Base-by-base conservation (phyloP, 2,329 filamentous ascomycete species). In the Trichoderma atroviride region DNA sequence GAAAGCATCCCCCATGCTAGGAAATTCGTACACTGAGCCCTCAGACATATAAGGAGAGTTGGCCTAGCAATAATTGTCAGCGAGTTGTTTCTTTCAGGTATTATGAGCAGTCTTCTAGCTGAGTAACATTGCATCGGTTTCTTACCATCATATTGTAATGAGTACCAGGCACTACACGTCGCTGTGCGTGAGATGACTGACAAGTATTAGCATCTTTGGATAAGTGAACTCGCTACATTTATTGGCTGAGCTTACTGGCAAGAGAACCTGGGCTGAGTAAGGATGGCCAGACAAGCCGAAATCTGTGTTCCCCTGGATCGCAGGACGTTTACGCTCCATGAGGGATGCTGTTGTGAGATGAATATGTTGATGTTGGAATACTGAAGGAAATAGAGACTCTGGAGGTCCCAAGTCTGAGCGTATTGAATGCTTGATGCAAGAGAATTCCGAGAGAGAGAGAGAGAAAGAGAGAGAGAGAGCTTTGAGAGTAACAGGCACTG, bases 1-100 rank as follows among this genome's bases (percentile, higher is more conserved):
- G 9, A 24, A n/a, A n/a, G 9, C 37, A n/a, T 27, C 57, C 9
- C 22, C 27, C 24, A 31, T 47, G 33, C 22, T 50, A 13, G 69
- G n/a, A 19, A 27, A 40, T 1, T 55, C 31, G 4, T 55, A 47
- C 9, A 37, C 14, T 27, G 62, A 62, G 5, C 35, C 29, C 22
- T 67, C 62, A 19, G 52, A 24, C n/a, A 52, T 62, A 37, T 57
- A 67, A 24, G 19, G 62, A 16, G 56, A 53, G 7, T n/a, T 47
- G 14, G n/a, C 40, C 62, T 70, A 35, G 5, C 13, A 31, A 35
- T 22, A 5, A 13, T 10, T 31, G 31, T 70, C 33, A 70, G 62
- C 37, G 13, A 31, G n/a, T 3, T 3, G 24, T 29, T 43, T 29
- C 14, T 16, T 59, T 52, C 10, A 13, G 22, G 14, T 6, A 5